Conservation (phyloP, 768 basidiomycete genomes). For the Russula brevipes region DNA sequence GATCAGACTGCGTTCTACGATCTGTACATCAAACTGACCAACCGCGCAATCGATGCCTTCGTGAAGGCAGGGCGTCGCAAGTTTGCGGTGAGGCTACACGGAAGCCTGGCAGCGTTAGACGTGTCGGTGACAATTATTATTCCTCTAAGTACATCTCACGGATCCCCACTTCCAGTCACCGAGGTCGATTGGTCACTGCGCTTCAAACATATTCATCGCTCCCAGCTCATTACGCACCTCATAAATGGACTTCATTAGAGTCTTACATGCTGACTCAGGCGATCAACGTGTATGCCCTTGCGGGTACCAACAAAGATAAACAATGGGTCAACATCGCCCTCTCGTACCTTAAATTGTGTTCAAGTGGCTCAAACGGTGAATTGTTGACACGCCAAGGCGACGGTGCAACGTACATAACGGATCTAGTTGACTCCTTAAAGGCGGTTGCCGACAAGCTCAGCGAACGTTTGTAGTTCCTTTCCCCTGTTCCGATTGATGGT, state of each 20-base stretch:
- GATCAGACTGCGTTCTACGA: conserved; percentile 65
- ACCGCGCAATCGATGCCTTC: conserved; percentile 81
- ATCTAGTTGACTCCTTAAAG: conserved; percentile 47
- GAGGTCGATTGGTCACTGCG: conserved; percentile 56
- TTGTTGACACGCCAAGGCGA: conserved; percentile 51
- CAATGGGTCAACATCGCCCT: conserved; percentile 81
- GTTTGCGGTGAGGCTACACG: conserved; percentile 81
- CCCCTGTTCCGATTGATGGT: not conserved
- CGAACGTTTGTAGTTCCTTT: conserved; percentile 39
- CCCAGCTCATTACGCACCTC: conserved; percentile 81
- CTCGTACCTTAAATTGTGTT: conserved; percentile 67
- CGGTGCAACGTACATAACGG: conserved; percentile 45
- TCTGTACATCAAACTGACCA: conserved; percentile 67
- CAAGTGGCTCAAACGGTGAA: conserved; percentile 49
- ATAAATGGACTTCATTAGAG: conserved; percentile 76
- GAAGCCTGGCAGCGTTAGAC: conserved; percentile 82
- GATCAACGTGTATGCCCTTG: conserved; percentile 55
- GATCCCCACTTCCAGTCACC: conserved; percentile 47
- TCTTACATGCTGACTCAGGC: conserved; percentile 73
- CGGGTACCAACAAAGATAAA: conserved; percentile 55
- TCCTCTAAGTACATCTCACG: not conserved
- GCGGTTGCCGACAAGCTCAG: conserved; percentile 48
- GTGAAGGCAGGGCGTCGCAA: conserved; percentile 78
- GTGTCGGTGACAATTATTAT: conserved; percentile 49
- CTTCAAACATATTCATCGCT: conserved; percentile 69